Percentiles rank a stretch among this genome's conserved stretches.
Conservation (phyloP, 345 rosid genomes). For the Boechera stricta region DNA sequence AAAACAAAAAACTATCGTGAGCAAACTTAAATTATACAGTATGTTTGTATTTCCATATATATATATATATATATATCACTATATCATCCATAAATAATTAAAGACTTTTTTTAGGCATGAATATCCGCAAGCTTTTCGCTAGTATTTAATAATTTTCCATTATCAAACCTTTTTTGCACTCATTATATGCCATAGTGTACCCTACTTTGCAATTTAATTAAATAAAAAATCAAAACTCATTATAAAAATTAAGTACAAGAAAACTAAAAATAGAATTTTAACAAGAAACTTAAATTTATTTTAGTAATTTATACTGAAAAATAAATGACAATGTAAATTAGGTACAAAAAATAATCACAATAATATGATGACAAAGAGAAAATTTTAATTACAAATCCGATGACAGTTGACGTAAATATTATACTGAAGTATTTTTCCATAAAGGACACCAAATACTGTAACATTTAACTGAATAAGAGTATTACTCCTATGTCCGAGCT, state of each 20-base stretch:
- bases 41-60: background rate
- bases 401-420: too few relatives aligned
- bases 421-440: too few relatives aligned
- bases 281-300: background rate
- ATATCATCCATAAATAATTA: background rate
- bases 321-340: background rate
- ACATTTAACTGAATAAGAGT: background rate
- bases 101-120: conserved; percentile 20
- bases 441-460: too few relatives aligned
- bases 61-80: background rate
- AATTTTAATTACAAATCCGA: too few relatives aligned
- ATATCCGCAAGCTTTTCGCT: conserved; percentile 27
- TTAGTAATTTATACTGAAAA: background rate
- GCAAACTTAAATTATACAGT: background rate
- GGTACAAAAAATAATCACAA: background rate
- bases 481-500: background rate
- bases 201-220: conserved; percentile 1
- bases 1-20: background rate
- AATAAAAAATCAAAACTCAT: too few relatives aligned
- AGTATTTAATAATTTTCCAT: background rate
- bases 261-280: background rate
- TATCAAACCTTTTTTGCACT: background rate
- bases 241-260: background rate
- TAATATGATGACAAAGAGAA: background rate
- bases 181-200: background rate